Percentiles rank a stretch among this genome's conserved stretches.
Evolutionary conservation across 352 stramenopile species (phyloP).

Genomic region (Pythium biforme): DNA sequence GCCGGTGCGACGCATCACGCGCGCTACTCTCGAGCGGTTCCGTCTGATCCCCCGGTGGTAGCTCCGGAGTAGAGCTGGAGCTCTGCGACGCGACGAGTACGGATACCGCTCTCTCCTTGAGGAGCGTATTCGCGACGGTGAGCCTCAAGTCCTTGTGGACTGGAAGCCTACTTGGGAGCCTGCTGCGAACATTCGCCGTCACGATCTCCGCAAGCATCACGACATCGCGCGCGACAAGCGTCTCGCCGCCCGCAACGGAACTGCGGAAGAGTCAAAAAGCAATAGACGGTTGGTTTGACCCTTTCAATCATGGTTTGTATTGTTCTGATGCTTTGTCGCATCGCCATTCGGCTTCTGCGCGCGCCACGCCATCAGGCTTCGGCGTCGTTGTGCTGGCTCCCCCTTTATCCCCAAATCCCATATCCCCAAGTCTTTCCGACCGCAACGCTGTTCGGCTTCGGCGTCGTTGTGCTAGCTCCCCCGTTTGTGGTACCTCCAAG

Average conservation of each 20-base stretch:
- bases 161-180: constrained; percentile 12
- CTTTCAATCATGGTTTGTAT: too few relatives aligned
- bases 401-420: too few relatives aligned
- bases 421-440: too few relatives aligned
- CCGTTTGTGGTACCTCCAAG: too few relatives aligned
- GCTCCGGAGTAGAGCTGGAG: neutral
- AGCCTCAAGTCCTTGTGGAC: constrained; percentile 10
- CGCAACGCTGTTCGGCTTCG: too few relatives aligned
- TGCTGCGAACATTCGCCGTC: neutral
- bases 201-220: neutral
- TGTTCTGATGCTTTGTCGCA: too few relatives aligned
- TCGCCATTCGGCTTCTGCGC: too few relatives aligned
- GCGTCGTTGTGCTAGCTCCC: too few relatives aligned
- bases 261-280: neutral
- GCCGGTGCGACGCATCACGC: constrained; percentile 1
- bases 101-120: neutral
- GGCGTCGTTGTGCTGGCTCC: too few relatives aligned
- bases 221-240: constrained; percentile 4
- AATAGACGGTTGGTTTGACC: too few relatives aligned
- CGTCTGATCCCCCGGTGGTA: neutral
- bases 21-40: neutral
- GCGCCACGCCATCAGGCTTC: too few relatives aligned
- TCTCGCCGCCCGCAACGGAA: neutral
- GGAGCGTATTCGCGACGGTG: constrained; percentile 6
- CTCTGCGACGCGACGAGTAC: constrained; percentile 1